Evolutionary conservation across 2,329 filamentous ascomycete species (phyloP), one percentile per base, ranked within the genome.

Genomic region (Nigrospora osmanthi): DNA sequence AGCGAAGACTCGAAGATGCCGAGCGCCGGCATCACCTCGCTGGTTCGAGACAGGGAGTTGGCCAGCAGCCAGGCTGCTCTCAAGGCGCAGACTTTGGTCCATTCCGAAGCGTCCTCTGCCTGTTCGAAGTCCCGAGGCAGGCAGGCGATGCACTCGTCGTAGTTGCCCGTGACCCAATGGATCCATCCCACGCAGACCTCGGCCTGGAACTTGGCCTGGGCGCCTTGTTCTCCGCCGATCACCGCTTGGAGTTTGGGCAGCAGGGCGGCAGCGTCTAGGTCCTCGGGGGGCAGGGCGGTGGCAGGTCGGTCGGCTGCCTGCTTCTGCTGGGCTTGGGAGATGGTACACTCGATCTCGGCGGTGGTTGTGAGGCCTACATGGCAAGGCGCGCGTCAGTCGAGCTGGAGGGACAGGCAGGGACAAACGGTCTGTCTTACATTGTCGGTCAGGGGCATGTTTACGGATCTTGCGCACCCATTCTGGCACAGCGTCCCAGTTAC

Each of bases 391-490:
- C 47, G 38, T 45, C 30, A 38, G 43, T 42, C 42, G 43, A 35
- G 45, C 42, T 47, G 49, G 50, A 45, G 40, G 34, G 40, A 31
- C 40, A 39, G n/a, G 32, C 28, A 36, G 45, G 38, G 38, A 45
- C 47, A 42, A 37, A 39, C 48, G 41, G 49, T 7, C 12, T 46
- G 51, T 60, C 80, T 57, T 83, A 96, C 91, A 95, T 67, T 80
- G 79, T 64, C 87, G 80, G 49, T 87, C 80, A 35, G 89, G 85
- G 56, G 89, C 87, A 76, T 98, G 91, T 67, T 98, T 97, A 59
- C 85, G 86, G 58, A 97, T 78, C 68, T 98, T 98, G 63, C 91
- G 82, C 57, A 93, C 83, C 51, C 95, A 77, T 69, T 97, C 91
- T 23, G 88, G 87, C 30, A 97, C 78, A 30, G 87, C 81, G 54